Evolutionary conservation across 2,329 filamentous ascomycete genomes (phyloP), one percentile per base, ranked within the genome.

Genomic region (Lasiodiplodia gonubiensis): DNA sequence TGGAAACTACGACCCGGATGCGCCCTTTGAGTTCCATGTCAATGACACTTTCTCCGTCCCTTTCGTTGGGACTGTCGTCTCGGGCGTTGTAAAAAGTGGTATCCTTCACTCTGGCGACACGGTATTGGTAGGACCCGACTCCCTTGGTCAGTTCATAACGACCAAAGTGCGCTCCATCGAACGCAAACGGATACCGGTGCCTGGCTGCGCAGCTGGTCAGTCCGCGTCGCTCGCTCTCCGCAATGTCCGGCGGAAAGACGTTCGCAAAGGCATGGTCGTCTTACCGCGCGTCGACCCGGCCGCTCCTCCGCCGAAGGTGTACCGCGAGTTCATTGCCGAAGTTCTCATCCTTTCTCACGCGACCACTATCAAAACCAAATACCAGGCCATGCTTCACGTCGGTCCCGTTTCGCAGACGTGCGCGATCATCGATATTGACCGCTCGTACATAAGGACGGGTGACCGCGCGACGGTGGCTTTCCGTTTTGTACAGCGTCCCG

Each of bases 21-120:
- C 92, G 0, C 90, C 94, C 0, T 96, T 98, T 71, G 95, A 98
- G 76, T 97, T 98, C 72, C 90, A 97, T 69, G 87, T 99, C 71
- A 99, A 98, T 76, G 95, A 99, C 77, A 98, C 93, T 0, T 99
- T 98, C 84, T 97, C 94, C 0, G 95, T 99, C 4, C 95, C 95
- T 2, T 97, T 97, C 78, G 93, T 97, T 0, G 95, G 95, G 14
- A 99, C 95, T 0, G 95, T 99, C 0, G 94, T 99, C 1, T 95
- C 92, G 42, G 95, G 95, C 0, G 94, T 99, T 39, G 90, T 98
- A 70, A 97, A 96, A 74, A 84, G 81, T 48, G 85, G 94, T 0
- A 89, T 96, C 1, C 87, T 97, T 18, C 95, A 98, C 76, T 88
- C 92, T 0, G 94, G 94, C n/a, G 95, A 99, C 75, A 89, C 86